A percentile compares a stretch with the other conserved stretches of the same genome.
These are phyloP conservation scores for Pythium diclinum DNA, from an alignment of 352 stramenopile species.

Conservation along the genomic window DNA sequence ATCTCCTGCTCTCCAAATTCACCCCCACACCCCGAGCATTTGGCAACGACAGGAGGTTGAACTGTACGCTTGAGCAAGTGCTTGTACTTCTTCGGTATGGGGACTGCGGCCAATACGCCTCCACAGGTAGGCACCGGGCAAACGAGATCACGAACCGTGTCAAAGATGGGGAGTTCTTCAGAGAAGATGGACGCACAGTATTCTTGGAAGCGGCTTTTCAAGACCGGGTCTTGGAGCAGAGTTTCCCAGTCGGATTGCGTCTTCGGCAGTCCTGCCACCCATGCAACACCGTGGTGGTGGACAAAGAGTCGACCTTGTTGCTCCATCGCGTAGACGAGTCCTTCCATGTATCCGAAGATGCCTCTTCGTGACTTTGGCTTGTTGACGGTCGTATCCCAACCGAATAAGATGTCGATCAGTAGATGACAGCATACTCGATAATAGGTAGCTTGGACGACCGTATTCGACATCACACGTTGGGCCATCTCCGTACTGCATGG, in stretches of 20 bases:
- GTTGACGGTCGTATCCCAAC: neutral
- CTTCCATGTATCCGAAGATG: constrained; percentile 22
- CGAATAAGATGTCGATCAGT: neutral
- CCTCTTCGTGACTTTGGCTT: constrained; percentile 14
- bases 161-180: constrained; percentile 14
- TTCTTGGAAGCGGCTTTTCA: constrained; percentile 8
- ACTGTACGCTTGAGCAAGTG: neutral
- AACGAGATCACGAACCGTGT: too few species aligned
- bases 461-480: neutral
- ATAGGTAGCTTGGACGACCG: neutral
- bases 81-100: constrained; percentile 14
- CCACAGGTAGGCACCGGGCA: too few species aligned
- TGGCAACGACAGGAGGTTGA: constrained; percentile 7
- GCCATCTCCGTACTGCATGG: neutral
- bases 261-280: constrained; percentile 21
- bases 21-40: neutral
- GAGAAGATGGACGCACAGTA: constrained; percentile 23
- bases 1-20: constrained; percentile 8
- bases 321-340: constrained; percentile 22
- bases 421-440: neutral
- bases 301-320: constrained; percentile 19
- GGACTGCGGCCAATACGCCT: too few species aligned
- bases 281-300: constrained; percentile 23
- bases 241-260: constrained; percentile 22
- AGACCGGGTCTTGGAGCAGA: neutral